These are phyloP conservation scores for Chrysoporthe deuterocubensis DNA, from an alignment of 2,329 filamentous ascomycete species.

Conservation along the genomic window DNA sequence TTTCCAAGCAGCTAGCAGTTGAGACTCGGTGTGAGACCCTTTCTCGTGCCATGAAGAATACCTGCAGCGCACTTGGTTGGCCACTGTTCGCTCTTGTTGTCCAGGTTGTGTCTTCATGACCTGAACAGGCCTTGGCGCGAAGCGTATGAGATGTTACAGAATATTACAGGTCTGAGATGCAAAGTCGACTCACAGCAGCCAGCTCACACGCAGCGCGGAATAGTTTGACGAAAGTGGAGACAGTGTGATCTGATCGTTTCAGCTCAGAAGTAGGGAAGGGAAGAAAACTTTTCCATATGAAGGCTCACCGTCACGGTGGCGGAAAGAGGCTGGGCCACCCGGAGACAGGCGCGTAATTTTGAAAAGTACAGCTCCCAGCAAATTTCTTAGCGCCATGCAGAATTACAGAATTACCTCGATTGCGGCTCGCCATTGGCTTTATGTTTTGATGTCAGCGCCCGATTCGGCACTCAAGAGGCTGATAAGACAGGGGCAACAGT, in stretches of 20 bases:
- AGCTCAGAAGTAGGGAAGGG: neutral
- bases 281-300: neutral
- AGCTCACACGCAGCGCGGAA: neutral
- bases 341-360: neutral
- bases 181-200: neutral
- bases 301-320: constrained; percentile 11
- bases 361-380: neutral
- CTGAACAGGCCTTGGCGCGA: neutral
- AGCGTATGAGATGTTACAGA: neutral
- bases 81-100: neutral
- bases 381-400: neutral
- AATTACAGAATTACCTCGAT: neutral
- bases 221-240: neutral
- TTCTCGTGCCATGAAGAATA: neutral
- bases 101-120: neutral
- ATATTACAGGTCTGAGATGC: neutral
- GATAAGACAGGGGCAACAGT: neutral
- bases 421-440: neutral
- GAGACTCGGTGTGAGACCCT: neutral
- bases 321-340: constrained; percentile 4
- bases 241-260: neutral
- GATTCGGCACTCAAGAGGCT: neutral
- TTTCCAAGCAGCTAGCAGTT: neutral
- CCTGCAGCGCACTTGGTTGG: neutral
- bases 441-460: constrained; percentile 1